Evolutionary conservation across 495 filamentous ascomycete genomes (phyloP).

Genomic region (Aspergillus indologenus): DNA sequence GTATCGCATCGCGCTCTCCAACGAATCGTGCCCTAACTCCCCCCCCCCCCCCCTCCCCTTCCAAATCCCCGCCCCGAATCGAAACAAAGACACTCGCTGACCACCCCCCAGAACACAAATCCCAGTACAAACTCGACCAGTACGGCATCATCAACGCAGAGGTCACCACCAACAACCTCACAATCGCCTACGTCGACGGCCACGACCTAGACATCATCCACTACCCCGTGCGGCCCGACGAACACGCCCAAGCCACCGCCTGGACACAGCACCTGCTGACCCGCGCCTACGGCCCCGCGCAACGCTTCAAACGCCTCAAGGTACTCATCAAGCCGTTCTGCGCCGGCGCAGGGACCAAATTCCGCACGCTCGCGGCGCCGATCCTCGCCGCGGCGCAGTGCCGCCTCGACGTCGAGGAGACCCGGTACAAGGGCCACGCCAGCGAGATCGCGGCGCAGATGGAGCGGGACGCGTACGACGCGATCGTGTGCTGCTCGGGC

Average conservation of each 20-base stretch:
- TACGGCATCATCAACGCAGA: conserved; percentile 86
- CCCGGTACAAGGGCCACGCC: conserved; percentile 73
- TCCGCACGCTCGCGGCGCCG: conserved; percentile 71
- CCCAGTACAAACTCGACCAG: conserved; percentile 60
- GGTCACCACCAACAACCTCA: conserved; percentile 54
- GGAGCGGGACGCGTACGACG: conserved; percentile 75
- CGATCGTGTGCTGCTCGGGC: conserved; percentile 84
- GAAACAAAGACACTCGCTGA: no score
- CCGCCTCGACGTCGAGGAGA: conserved; percentile 70
- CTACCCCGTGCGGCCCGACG: conserved; percentile 56
- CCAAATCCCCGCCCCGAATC: no score
- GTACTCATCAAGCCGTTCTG: conserved; percentile 92
- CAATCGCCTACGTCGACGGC: conserved; percentile 68
- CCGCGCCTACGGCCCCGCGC: conserved; percentile 66
- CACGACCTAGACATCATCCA: conserved; percentile 52
- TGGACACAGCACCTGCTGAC: conserved; percentile 66
- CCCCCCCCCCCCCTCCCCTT: not conserved
- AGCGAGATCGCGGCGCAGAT: conserved; percentile 72
- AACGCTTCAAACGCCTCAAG: conserved; percentile 72
- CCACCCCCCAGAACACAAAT: no score
- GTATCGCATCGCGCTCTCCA: not conserved
- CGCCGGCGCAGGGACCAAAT: conserved; percentile 70
- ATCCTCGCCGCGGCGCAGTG: conserved; percentile 81
- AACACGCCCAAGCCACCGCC: conserved; percentile 38
- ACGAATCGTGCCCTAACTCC: conserved; percentile 15